Evolutionary conservation across 441 rosid species (phyloP).

Genomic region (Biscutella laevigata): DNA sequence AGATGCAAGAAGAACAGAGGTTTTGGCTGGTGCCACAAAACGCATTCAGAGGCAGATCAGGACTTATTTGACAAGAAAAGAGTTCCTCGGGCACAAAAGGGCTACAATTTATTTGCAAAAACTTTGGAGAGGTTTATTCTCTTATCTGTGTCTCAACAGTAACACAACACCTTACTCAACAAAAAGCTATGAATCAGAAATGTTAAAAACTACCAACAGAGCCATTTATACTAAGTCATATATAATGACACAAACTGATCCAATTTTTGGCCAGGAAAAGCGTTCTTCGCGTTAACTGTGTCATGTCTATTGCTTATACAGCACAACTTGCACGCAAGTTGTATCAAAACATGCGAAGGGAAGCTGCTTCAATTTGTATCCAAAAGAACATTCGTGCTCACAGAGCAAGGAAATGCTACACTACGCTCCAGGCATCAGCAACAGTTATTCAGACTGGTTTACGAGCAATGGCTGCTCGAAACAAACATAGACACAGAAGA

Average conservation of each 20-base stretch:
- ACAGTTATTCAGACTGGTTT: slow-evolving; percentile 45
- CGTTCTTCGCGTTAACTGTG: not conserved
- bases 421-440: slow-evolving; percentile 31
- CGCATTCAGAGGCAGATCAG: slow-evolving; percentile 38
- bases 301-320: slow-evolving; percentile 16
- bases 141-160: slow-evolving; percentile 10
- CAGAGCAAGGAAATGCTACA: slow-evolving; percentile 35
- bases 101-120: slow-evolving; percentile 36
- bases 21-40: slow-evolving; percentile 38
- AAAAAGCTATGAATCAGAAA: not conserved
- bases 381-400: slow-evolving; percentile 45
- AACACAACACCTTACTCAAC: not conserved
- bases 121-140: slow-evolving; percentile 35
- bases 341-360: slow-evolving; percentile 44
- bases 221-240: not conserved
- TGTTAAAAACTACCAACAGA: not conserved
- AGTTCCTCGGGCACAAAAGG: slow-evolving; percentile 30
- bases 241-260: not conserved
- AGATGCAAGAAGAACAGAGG: slow-evolving; percentile 45
- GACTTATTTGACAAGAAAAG: slow-evolving; percentile 35
- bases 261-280: not conserved
- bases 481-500: slow-evolving; percentile 43
- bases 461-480: slow-evolving; percentile 47
- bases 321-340: slow-evolving; percentile 55
- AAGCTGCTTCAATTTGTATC: slow-evolving; percentile 45